Evolutionary conservation across 352 stramenopile genomes (phyloP).

Genomic region (Globisporangium canariense): DNA sequence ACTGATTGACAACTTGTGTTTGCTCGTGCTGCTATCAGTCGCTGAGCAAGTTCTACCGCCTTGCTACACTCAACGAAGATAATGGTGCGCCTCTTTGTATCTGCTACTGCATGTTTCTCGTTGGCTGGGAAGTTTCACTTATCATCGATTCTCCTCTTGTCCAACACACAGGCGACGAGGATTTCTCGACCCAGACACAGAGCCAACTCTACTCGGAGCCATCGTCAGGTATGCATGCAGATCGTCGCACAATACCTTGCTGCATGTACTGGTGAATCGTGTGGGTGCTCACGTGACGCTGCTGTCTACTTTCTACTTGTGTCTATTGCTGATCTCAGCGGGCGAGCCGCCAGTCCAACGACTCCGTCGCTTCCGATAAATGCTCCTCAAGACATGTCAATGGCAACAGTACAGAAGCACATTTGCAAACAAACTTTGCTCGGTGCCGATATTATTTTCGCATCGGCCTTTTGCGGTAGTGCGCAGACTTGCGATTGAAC

Average conservation of each 20-base stretch:
- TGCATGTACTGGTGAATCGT: not conserved
- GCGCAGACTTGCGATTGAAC: not conserved
- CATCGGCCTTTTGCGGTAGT: too few relatives aligned
- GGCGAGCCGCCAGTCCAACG: conserved; percentile 31
- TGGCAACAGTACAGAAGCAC: not conserved
- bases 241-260: not conserved
- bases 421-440: not conserved
- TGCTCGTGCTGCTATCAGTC: conserved; percentile 33
- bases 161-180: conserved; percentile 16
- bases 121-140: not conserved
- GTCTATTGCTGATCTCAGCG: conserved; percentile 1
- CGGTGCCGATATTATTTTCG: too few relatives aligned
- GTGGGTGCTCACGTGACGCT: not conserved
- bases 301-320: not conserved
- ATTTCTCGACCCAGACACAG: conserved; percentile 35
- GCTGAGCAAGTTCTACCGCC: conserved; percentile 73
- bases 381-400: not conserved
- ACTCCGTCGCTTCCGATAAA: conserved; percentile 54
- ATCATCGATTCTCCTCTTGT: not conserved
- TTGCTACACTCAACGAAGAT: conserved; percentile 55
- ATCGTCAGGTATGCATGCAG: conserved; percentile 29
- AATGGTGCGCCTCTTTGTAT: conserved; percentile 21
- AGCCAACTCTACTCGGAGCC: conserved; percentile 29
- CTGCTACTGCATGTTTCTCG: too few relatives aligned
- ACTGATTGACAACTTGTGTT: not conserved